A percentile compares a stretch with the other conserved stretches of the same genome.
phyloP scores from a whole-genome alignment of 2,329 filamentous ascomycete species.

The Pseudocercospora musae region DNA sequence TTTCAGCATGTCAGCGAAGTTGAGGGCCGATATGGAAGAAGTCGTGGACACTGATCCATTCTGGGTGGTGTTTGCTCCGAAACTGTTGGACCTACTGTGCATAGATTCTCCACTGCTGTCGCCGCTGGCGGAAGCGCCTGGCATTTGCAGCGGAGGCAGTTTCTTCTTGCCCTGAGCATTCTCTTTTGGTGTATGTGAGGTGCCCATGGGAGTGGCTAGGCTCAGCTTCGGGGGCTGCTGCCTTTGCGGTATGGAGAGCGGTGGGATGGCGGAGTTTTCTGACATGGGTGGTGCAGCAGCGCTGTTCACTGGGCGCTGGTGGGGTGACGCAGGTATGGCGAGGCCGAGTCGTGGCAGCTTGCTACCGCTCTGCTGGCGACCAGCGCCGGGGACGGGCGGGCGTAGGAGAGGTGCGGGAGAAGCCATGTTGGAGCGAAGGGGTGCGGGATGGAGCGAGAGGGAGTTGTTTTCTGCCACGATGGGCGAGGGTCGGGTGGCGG shows the following conservation, averaged over 20 bases:
- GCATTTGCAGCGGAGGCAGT: conserved; percentile 52
- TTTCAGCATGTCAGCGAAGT: conserved; percentile 71
- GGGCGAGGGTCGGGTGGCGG: conserved; percentile 26
- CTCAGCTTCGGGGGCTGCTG: conserved; percentile 75
- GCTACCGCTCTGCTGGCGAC: conserved; percentile 40
- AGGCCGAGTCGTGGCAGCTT: conserved; percentile 73
- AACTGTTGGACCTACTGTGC: conserved; percentile 80
- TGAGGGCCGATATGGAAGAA: conserved; percentile 80
- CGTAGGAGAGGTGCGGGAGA: conserved; percentile 77
- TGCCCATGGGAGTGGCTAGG: conserved; percentile 85
- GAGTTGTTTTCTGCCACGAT: conserved; percentile 31
- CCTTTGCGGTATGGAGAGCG: conserved; percentile 43
- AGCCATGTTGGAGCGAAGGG: conserved; percentile 56
- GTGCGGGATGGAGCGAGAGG: conserved; percentile 19
- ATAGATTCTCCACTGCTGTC: conserved; percentile 70
- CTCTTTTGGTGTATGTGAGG: conserved; percentile 65
- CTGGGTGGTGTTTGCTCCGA: conserved; percentile 67
- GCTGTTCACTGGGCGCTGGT: conserved; percentile 65
- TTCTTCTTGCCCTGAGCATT: conserved; percentile 16
- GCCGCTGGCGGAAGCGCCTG: conserved; percentile 63
- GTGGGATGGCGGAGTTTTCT: conserved; percentile 34
- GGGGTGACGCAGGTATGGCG: conserved; percentile 84
- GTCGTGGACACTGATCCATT: conserved; percentile 83
- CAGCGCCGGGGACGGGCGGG: conserved; percentile 72
- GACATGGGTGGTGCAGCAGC: conserved; percentile 37